Evolutionary conservation across 2,329 filamentous ascomycete genomes (phyloP).

Genomic region (Volutella citrinella): DNA sequence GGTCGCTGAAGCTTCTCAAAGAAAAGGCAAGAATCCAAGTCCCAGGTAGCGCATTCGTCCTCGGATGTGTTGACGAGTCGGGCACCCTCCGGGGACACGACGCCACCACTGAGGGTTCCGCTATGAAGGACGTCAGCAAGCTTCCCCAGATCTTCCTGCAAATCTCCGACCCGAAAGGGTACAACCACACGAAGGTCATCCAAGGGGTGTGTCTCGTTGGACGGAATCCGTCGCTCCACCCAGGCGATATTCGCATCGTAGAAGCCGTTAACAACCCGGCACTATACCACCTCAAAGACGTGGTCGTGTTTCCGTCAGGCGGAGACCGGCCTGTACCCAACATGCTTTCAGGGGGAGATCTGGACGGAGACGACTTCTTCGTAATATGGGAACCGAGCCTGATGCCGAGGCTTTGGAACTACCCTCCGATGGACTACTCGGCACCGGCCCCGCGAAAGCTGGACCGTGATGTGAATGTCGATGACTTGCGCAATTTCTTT

Average conservation of each 20-base stretch:
- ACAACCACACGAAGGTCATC: conserved; percentile 60
- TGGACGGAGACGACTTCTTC: conserved; percentile 95
- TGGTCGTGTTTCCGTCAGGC: conserved; percentile 80
- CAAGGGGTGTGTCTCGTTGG: conserved; percentile 79
- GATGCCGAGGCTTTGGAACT: conserved; percentile 68
- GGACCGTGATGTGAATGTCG: conserved; percentile 61
- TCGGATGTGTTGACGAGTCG: conserved; percentile 88
- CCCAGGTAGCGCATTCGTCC: conserved; percentile 78
- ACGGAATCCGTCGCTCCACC: conserved; percentile 90
- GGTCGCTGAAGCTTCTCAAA: conserved; percentile 85
- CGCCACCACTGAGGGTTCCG: conserved; percentile 38
- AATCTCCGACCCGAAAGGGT: conserved; percentile 57
- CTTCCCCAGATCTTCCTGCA: conserved; percentile 90
- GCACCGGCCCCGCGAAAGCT: conserved; percentile 54
- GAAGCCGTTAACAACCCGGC: conserved; percentile 71
- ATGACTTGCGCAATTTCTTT: conserved; percentile 81
- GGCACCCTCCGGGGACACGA: conserved; percentile 69
- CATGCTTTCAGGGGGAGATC: conserved; percentile 94
- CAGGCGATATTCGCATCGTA: conserved; percentile 87
- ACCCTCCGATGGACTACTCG: conserved; percentile 73
- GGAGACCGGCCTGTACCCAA: conserved; percentile 83
- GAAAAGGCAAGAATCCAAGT: conserved; percentile 87
- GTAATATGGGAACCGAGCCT: conserved; percentile 84
- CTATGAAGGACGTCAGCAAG: conserved; percentile 42
- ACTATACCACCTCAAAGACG: conserved; percentile 76